A percentile compares a stretch with the other conserved stretches of the same genome.
Conservation (phyloP, 352 stramenopile genomes). For the Globisporangium cystogenes region DNA sequence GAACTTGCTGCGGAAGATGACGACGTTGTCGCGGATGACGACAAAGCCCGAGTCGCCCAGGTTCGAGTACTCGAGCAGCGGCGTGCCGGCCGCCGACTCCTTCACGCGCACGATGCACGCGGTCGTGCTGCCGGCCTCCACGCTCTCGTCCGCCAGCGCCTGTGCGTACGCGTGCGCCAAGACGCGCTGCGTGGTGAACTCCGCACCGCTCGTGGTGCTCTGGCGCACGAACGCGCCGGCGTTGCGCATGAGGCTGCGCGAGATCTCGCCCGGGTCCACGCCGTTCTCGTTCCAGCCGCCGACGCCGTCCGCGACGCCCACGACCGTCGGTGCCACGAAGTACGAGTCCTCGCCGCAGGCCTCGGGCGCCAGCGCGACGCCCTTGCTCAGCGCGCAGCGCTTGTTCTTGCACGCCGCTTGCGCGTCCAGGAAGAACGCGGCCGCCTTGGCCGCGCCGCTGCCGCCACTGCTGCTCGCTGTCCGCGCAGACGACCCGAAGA, state of each 20-base stretch:
- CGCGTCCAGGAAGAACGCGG: conserved; percentile 64
- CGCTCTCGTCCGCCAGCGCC: conserved; percentile 49
- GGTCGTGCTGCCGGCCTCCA: conserved; percentile 75
- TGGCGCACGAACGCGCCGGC: conserved; percentile 38
- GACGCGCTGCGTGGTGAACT: conserved; percentile 45
- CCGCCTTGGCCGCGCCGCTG: conserved; percentile 10
- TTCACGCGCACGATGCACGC: conserved; percentile 71
- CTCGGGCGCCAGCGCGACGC: conserved; percentile 39
- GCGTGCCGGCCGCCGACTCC: conserved; percentile 29
- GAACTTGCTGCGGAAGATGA: conserved; percentile 75
- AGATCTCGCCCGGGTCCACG: conserved; percentile 74
- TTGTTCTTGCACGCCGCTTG: conserved; percentile 72
- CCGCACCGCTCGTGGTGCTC: conserved; percentile 19
- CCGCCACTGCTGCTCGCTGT: conserved; percentile 11
- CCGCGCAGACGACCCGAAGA: conserved; percentile 9
- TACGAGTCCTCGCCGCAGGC: conserved; percentile 72
- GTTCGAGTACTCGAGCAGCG: conserved; percentile 75
- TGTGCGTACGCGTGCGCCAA: conserved; percentile 54
- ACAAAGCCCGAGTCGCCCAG: conserved; percentile 74
- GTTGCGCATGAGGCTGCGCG: conserved; percentile 70
- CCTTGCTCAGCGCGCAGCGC: conserved; percentile 43
- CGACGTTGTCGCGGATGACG: conserved; percentile 51
- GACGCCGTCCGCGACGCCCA: conserved; percentile 71
- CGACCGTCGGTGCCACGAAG: conserved; percentile 54
- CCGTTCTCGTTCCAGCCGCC: conserved; percentile 81